Evolutionary conservation across 331 rosid genomes (phyloP).

Genomic region (Ulmus americana): DNA sequence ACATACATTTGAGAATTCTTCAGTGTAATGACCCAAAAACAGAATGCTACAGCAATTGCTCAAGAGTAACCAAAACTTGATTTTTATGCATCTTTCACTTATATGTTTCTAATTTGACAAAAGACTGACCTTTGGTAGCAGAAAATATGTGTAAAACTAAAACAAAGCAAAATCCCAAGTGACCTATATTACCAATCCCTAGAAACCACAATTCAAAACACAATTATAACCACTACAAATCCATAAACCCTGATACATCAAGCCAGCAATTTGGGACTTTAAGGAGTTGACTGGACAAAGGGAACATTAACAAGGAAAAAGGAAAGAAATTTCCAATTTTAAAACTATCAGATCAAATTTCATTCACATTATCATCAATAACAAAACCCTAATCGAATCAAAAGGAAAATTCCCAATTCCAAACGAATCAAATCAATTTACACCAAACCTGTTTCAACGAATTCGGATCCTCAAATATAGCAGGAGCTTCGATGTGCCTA

Average conservation of each 20-base stretch:
- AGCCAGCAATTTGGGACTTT: background rate
- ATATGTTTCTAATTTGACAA: background rate
- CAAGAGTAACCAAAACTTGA: background rate
- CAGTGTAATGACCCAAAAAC: background rate
- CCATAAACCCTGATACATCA: background rate
- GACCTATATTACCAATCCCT: too few relatives aligned
- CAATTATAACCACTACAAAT: background rate
- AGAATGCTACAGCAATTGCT: background rate
- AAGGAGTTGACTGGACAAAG: conserved; percentile 6
- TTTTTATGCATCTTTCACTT: background rate
- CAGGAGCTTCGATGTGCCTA: conserved; percentile 77
- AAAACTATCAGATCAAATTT: background rate
- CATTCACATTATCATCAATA: background rate
- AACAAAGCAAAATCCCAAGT: background rate
- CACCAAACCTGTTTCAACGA: conserved; percentile 65
- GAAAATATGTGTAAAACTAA: background rate
- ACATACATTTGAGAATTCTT: too few relatives aligned
- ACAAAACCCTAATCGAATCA: background rate
- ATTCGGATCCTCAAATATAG: conserved; percentile 78
- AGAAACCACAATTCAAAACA: background rate
- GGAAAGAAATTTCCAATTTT: background rate
- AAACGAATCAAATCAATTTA: background rate
- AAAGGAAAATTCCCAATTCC: background rate
- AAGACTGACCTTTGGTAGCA: background rate
- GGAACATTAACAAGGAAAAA: background rate